Conservation (phyloP, 2,329 filamentous ascomycete species). For the Aspergillus ustus region DNA sequence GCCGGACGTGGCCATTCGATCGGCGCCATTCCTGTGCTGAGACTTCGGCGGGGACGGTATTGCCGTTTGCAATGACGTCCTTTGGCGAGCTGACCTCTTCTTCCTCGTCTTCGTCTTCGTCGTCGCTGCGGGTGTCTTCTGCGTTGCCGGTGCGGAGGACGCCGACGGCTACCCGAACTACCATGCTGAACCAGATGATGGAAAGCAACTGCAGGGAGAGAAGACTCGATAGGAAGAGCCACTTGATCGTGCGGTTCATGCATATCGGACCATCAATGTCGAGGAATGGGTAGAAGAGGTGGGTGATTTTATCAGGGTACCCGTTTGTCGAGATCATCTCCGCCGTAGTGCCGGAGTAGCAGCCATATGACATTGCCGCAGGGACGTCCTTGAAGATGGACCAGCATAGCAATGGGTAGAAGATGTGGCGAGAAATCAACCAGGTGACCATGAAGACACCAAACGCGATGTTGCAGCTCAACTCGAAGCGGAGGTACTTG, state of each 20-base stretch:
- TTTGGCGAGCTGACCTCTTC: slow-evolving; percentile 36
- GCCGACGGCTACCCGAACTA: slow-evolving; percentile 77
- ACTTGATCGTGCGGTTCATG: slow-evolving; percentile 75
- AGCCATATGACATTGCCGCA: slow-evolving; percentile 66
- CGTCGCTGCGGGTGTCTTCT: slow-evolving; percentile 86
- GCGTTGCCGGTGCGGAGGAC: slow-evolving; percentile 76
- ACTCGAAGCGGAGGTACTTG: slow-evolving; percentile 81
- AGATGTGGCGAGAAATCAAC: slow-evolving; percentile 80
- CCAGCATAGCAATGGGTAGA: slow-evolving; percentile 80
- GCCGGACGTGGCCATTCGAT: slow-evolving; percentile 40
- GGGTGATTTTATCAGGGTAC: slow-evolving; percentile 54
- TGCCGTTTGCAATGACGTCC: slow-evolving; percentile 27
- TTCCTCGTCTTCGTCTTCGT: slow-evolving; percentile 69
- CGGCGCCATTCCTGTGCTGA: slow-evolving; percentile 39
- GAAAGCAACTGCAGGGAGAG: slow-evolving; percentile 79
- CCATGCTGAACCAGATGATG: slow-evolving; percentile 88
- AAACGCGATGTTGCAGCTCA: slow-evolving; percentile 79
- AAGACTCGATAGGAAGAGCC: slow-evolving; percentile 76
- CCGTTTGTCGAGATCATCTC: slow-evolving; percentile 40
- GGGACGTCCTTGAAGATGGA: slow-evolving; percentile 74
- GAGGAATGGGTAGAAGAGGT: slow-evolving; percentile 75
- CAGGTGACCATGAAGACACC: slow-evolving; percentile 84
- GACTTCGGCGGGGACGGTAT: slow-evolving; percentile 29
- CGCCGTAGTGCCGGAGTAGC: slow-evolving; percentile 63
- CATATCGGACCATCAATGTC: slow-evolving; percentile 76